Base-by-base conservation (phyloP, 2,329 filamentous ascomycete species). In the Penicillium olsonii region DNA sequence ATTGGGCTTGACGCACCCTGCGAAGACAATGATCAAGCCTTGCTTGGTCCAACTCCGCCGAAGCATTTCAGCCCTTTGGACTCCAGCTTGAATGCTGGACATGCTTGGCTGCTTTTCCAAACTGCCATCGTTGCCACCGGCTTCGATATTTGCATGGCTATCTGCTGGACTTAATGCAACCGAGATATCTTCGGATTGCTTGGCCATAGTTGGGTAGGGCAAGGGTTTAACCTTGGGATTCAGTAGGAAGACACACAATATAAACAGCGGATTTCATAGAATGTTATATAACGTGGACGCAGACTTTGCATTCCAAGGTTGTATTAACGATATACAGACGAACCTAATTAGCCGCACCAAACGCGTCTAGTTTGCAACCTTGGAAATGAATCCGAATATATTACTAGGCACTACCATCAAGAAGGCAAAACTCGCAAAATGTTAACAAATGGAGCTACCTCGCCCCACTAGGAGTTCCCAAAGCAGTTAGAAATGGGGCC, bases 21-120 rank as follows among this genome's bases (percentile, higher is more conserved):
- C 37, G 34, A 57, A 63, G 7, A 57, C 53, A 5, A 56, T 41
- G 4, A 52, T 46, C n/a, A 61, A 37, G 2, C 55, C 55, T 31
- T 52, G 45, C 40, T 49, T 57, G 2, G 57, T 56, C 60, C 60
- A 61, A 2, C 47, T 48, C 19, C 50, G 56, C 8, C 55, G 53
- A 33, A 61, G 42, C 12, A 57, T 44, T 22, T 57, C 53, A 20
- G 59, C 60, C 12, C 52, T 58, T 11, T 52, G 44, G 10, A 62
- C 60, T 39, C 60, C 59, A 8, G 59, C 50, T 33, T 61, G 60
- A 1, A 61, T 29, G 14, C 50, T 57, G 22, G 54, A 33, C 0
- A 42, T 19, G 7, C 46, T 48, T 4, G 49, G 27, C 19, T 37
- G 37, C 10, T 61, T 49, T n/a, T 48, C 54, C 29, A 50, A 29